Evolutionary conservation across 805 yeast genomes (phyloP).

Genomic region (Myxozyma nipponensis): DNA sequence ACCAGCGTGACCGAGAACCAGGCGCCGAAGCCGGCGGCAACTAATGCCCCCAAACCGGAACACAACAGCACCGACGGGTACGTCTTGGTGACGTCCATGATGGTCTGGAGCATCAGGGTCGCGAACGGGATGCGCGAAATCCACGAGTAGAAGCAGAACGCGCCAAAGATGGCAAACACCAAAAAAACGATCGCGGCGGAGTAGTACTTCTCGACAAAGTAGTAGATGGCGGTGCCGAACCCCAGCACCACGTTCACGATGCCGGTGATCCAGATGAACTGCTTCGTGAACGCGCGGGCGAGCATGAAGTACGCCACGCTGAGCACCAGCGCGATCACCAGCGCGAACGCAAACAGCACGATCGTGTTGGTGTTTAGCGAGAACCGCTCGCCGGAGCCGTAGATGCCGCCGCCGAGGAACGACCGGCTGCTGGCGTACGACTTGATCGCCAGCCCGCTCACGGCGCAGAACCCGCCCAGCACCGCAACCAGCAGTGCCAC

Average conservation of each 20-base stretch:
- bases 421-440: conserved; percentile 57
- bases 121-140: conserved; percentile 70
- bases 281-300: conserved; percentile 62
- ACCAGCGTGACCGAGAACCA: conserved; percentile 66
- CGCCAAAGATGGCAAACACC: conserved; percentile 59
- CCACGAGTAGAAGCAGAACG: conserved; percentile 70
- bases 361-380: conserved; percentile 73
- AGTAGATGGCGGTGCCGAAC: conserved; percentile 71
- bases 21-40: conserved; percentile 59
- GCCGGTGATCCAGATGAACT: conserved; percentile 66
- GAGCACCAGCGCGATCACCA: conserved; percentile 56
- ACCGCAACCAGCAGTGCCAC: conserved; percentile 54
- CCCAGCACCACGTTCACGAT: conserved; percentile 64
- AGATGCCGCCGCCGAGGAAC: conserved; percentile 61
- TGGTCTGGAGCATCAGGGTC: conserved; percentile 61
- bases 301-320: conserved; percentile 53
- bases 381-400: conserved; percentile 49
- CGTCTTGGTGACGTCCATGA: conserved; percentile 70
- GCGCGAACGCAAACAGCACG: conserved; percentile 61
- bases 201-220: conserved; percentile 63
- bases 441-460: conserved; percentile 64
- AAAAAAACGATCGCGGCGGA: conserved; percentile 77
- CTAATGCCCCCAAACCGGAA: conserved; percentile 55
- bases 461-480: conserved; percentile 59
- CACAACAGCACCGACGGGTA: conserved; percentile 68